Evolutionary conservation across 257 asterid genomes (phyloP), one percentile per base, ranked within the genome.

Genomic region (Nicotiana undulata): DNA sequence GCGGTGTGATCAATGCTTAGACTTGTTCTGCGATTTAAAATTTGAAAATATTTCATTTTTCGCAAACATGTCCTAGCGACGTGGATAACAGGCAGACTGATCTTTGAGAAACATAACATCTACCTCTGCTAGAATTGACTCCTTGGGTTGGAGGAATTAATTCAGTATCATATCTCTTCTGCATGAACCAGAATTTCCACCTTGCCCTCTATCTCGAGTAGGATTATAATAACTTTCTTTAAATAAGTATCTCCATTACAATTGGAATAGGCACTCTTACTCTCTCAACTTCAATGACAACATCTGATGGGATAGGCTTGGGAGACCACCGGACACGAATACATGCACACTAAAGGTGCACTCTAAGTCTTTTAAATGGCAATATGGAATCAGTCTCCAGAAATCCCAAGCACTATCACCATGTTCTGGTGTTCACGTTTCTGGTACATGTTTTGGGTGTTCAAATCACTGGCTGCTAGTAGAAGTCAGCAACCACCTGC

Each of bases 391-490:
- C 55, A 9, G 20, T 67, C 76, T 67, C 29, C 76, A 37, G 11
- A 67, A 67, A 67, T 67, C n/a, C 29, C 76, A 16, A 67, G 55
- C 76, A 67, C n/a, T 67, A 37, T 67, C 55, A 67, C 31, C 76
- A 67, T 66, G 75, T 22, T 66, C 37, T 24, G 75, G 75, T 64
- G 46, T 29, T 18, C 63, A 58, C 63, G 13, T 58, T 58, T 58
- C 28, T 64, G 74, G 22, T 29, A 17, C 74, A 31, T 9, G 52
- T 66, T 66, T 66, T 9, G 52, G 52, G 52, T 67, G 75, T 66
- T 66, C 75, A 66, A 17, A n/a, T 31, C 37, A 65, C 15, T 18
- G 53, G 29, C 24, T 24, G 28, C 4, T 34, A n/a, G 11, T 67
- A 67, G 13, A 37, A 67, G n/a, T 37, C 28, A 2, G 3, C 76